Evolutionary conservation across 805 yeast genomes (phyloP).

Genomic region (Saccharomycopsis fermentans): DNA sequence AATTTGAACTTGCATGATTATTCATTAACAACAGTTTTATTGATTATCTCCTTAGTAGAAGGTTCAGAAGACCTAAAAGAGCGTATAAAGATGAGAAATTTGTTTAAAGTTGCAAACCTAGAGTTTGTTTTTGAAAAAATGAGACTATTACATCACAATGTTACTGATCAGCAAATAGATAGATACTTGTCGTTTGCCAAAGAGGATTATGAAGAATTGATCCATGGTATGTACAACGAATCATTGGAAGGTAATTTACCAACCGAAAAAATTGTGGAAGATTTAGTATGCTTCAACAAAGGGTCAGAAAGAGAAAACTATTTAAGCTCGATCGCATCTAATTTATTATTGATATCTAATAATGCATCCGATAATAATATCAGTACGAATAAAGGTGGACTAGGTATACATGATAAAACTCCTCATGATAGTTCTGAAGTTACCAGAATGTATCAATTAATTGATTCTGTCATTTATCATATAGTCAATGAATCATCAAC

Average conservation of each 20-base stretch:
- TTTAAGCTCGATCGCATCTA: slow-evolving; percentile 43
- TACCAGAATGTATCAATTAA: slow-evolving; percentile 34
- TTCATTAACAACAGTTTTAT: slow-evolving; percentile 15
- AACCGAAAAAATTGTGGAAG: slow-evolving; percentile 23
- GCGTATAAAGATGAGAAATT: slow-evolving; percentile 17
- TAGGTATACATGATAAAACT: not conserved
- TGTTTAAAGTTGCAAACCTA: slow-evolving; percentile 4
- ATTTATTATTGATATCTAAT: slow-evolving; percentile 37
- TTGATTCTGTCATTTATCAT: slow-evolving; percentile 45
- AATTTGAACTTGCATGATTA: slow-evolving; percentile 12
- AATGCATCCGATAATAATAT: not conserved
- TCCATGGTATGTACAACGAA: slow-evolving; percentile 14
- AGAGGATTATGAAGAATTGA: slow-evolving; percentile 41
- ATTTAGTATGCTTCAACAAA: slow-evolving; percentile 36
- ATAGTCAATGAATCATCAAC: slow-evolving; percentile 27
- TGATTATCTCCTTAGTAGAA: slow-evolving; percentile 15
- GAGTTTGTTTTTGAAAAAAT: slow-evolving; percentile 38
- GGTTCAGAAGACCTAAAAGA: slow-evolving; percentile 14
- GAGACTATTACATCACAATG: slow-evolving; percentile 44
- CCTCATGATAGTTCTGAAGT: slow-evolving; percentile 4
- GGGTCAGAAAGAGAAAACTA: slow-evolving; percentile 40
- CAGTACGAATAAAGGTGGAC: not conserved
- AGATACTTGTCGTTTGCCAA: slow-evolving; percentile 48
- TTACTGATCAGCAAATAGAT: slow-evolving; percentile 54
- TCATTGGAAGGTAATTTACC: slow-evolving; percentile 5